Conservation (phyloP, 441 rosid species). For the Breynia disticha region DNA sequence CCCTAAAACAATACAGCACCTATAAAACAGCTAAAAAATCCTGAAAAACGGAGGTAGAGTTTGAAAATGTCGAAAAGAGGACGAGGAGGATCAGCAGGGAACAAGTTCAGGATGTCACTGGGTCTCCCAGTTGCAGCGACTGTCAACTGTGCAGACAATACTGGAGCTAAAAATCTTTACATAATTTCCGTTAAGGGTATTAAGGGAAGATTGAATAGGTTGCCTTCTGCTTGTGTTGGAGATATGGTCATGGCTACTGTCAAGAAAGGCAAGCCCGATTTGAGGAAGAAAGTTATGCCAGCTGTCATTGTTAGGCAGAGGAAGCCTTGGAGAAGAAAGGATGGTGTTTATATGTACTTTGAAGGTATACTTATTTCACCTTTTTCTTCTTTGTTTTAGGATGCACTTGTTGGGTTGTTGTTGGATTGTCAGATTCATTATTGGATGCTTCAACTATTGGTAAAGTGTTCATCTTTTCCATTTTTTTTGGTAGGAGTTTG, state of each 20-base stretch:
- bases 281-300: slow-evolving; percentile 66
- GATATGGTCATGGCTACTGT: slow-evolving; percentile 92
- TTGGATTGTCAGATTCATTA: too few species aligned
- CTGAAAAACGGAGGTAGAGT: too few species aligned
- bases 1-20: too few species aligned
- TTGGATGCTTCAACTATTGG: too few species aligned
- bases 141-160: slow-evolving; percentile 88
- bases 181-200: slow-evolving; percentile 76
- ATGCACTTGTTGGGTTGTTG: too few species aligned
- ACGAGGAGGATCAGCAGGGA: slow-evolving; percentile 87
- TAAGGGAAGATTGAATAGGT: slow-evolving; percentile 62
- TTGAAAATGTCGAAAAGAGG: too few species aligned
- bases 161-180: slow-evolving; percentile 83
- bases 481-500: too few species aligned
- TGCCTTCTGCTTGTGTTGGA: slow-evolving; percentile 68
- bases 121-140: slow-evolving; percentile 98
- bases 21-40: too few species aligned
- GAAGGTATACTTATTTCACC: slow-evolving; percentile 38
- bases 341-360: slow-evolving; percentile 82
- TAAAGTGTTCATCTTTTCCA: too few species aligned
- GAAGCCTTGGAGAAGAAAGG: slow-evolving; percentile 92
- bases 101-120: slow-evolving; percentile 94
- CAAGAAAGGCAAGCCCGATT: slow-evolving; percentile 73
- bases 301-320: slow-evolving; percentile 81
- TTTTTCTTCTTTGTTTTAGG: background rate